Evolutionary conservation across 179 eudicot species (phyloP), one percentile per base, ranked within the genome.

Genomic region (Vitellaria paradoxa): DNA sequence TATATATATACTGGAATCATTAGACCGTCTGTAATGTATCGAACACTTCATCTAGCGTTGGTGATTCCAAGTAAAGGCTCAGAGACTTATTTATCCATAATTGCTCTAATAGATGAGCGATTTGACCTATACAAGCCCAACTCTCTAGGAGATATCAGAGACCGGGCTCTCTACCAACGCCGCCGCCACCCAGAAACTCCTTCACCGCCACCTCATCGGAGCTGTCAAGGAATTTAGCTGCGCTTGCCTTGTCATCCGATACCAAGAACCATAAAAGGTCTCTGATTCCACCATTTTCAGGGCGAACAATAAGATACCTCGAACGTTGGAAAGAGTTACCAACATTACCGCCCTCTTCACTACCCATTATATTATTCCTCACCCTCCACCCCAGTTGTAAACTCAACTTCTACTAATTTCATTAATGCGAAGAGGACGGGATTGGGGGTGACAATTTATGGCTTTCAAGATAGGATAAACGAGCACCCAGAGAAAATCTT

Each of bases 31-130:
- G 53, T 26, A 3, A 9, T 15, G 21, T 37, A 10, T 57, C 17
- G 21, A 57, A 17, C 62, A 57, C 20, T 57, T 57, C 62, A 91
- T 88, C 93, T 91, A 90, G 70, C 92, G 87, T 17, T 77, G 86
- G 67, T 91, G 90, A 11, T 88, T 74, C 94, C 98, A 42, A 57
- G 74, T 26, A 89, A 94, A 80, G 94, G 81, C 18, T 84, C 97
- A 6, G 82, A 88, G 40, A 90, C 89, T n/a, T 93, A 91, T 80
- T 84, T 92, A 71, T 91, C 97, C 72, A 79, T 88, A 76, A 90
- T 89, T 11, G 98, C 97, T 65, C 90, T 86, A 77, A 84, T 93
- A 79, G 98, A 93, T 65, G 82, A 87, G 9, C 90, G 98, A 12
- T 77, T 89, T 50, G 85, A 91, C 65, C 86, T 93, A 40, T 74